These are phyloP conservation scores for Wickerhamomyces tratensis DNA, from an alignment of 805 yeast genomes.

Conservation along the genomic window DNA sequence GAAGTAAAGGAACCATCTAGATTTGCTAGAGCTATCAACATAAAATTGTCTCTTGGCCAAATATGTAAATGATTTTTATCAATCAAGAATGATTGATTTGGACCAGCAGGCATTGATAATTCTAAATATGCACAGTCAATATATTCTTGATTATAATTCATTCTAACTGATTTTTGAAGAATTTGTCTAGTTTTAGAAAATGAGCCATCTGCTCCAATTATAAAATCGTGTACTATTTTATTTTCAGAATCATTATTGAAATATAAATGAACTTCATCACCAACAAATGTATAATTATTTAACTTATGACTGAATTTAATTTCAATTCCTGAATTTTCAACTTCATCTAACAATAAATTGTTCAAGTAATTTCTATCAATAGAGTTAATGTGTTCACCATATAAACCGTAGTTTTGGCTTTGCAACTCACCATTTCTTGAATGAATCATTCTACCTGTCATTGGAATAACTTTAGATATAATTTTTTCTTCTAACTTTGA, in stretches of 20 bases:
- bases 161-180: conserved; percentile 53
- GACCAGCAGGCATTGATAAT: conserved; percentile 57
- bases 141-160: conserved; percentile 68
- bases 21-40: conserved; percentile 88
- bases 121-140: conserved; percentile 82
- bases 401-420: conserved; percentile 68
- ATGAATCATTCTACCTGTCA: conserved; percentile 89
- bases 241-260: conserved; percentile 12
- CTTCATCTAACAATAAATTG: conserved; percentile 52
- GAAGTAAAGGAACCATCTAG: conserved; percentile 81
- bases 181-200: conserved; percentile 64
- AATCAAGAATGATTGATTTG: conserved; percentile 27
- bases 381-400: conserved; percentile 79
- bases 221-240: conserved; percentile 35
- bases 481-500: conserved; percentile 44
- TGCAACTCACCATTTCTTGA: conserved; percentile 51
- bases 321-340: conserved; percentile 37
- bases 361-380: conserved; percentile 72
- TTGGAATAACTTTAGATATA: conserved; percentile 60
- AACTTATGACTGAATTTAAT: conserved; percentile 51
- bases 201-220: conserved; percentile 84
- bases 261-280: conserved; percentile 15
- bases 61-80: conserved; percentile 75
- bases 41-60: conserved; percentile 82
- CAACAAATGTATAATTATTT: conserved; percentile 8